Percentiles rank a stretch among this genome's conserved stretches.
phyloP scores from a whole-genome alignment of 495 filamentous ascomycete species.

The Daldinia loculata region DNA sequence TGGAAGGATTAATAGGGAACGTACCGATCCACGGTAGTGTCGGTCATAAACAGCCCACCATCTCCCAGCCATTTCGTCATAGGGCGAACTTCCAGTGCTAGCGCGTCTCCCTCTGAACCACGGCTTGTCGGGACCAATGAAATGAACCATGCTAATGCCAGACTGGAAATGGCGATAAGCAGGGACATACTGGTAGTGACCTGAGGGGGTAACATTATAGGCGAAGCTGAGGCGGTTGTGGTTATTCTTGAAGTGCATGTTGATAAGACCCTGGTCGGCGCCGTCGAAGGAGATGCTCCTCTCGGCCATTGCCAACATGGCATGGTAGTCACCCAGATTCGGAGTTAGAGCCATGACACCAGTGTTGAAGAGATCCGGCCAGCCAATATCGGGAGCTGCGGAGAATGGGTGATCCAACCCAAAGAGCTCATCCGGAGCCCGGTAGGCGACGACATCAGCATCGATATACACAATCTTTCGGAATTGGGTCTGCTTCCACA shows the following conservation, averaged over 20 bases:
- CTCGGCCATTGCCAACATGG: constrained; percentile 82
- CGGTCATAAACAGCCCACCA: constrained; percentile 96
- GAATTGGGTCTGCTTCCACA: constrained; percentile 94
- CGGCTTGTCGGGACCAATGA: constrained; percentile 90
- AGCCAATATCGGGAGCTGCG: constrained; percentile 93
- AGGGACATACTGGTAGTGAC: constrained; percentile 93
- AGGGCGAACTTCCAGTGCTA: constrained; percentile 65
- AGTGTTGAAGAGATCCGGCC: constrained; percentile 98
- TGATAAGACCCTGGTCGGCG: constrained; percentile 94
- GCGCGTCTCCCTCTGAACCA: constrained; percentile 77
- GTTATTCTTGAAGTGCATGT: constrained; percentile 84
- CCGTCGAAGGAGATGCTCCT: constrained; percentile 94
- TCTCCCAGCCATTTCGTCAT: constrained; percentile 77
- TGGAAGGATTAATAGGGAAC: constrained; percentile 31
- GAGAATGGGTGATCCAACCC: constrained; percentile 78
- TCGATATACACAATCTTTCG: constrained; percentile 91
- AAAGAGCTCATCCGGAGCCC: constrained; percentile 93
- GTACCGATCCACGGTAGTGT: constrained; percentile 72
- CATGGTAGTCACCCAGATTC: constrained; percentile 86
- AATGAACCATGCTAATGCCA: constrained; percentile 87
- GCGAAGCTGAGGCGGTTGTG: constrained; percentile 92
- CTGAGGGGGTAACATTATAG: constrained; percentile 96
- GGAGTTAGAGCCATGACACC: constrained; percentile 92
- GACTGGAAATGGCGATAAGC: constrained; percentile 93
- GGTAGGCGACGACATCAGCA: constrained; percentile 84